Evolutionary conservation across 306 rosid species (phyloP).

Genomic region (Rubus idaeus): DNA sequence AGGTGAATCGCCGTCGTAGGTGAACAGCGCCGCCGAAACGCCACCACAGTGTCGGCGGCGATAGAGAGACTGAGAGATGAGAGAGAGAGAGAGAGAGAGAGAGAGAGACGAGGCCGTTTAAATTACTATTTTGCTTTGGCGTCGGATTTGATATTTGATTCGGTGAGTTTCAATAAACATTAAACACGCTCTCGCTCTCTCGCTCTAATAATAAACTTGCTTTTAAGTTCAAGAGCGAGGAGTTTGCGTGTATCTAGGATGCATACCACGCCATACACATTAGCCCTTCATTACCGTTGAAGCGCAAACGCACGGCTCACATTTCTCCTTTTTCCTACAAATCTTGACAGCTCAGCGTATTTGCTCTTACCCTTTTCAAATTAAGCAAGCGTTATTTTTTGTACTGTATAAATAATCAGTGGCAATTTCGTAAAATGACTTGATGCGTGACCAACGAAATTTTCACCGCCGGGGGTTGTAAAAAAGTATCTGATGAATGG

Average conservation of each 20-base stretch:
- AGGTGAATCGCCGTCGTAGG: constrained; percentile 24
- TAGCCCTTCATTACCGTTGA: constrained; percentile 11
- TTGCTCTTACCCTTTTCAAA: neutral
- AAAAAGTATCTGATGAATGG: constrained; percentile 10
- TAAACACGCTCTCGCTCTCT: neutral
- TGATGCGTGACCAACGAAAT: constrained; percentile 1
- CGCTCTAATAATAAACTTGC: too few species aligned
- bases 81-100: neutral
- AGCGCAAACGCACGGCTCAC: neutral
- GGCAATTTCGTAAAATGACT: neutral
- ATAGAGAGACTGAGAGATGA: constrained; percentile 16
- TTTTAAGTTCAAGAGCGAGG: constrained; percentile 5
- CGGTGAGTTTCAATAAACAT: neutral
- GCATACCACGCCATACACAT: neutral
- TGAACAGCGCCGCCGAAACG: constrained; percentile 36
- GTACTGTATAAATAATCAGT: neutral
- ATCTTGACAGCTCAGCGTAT: neutral
- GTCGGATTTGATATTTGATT: constrained; percentile 1
- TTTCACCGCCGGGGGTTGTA: neutral
- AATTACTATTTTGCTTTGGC: constrained; percentile 25
- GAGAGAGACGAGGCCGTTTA: constrained; percentile 22
- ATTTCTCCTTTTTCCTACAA: neutral
- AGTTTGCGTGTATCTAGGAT: neutral
- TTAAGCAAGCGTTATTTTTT: neutral
- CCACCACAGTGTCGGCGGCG: constrained; percentile 51